These are phyloP conservation scores for Aspergillus egyptiacus DNA, from an alignment of 495 filamentous ascomycete genomes.

Conservation along the genomic window DNA sequence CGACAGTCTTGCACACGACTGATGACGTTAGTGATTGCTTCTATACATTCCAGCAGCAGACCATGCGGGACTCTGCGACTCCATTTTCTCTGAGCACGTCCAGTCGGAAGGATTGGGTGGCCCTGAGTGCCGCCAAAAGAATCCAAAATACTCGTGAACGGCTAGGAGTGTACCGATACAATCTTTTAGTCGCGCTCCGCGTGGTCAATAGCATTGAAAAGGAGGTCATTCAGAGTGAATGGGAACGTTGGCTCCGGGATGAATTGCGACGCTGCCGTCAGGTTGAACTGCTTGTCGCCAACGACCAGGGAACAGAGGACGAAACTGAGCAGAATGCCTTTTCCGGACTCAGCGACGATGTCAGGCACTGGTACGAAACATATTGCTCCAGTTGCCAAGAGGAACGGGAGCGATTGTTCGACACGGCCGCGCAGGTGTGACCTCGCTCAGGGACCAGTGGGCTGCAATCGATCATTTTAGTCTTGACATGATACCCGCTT, in stretches of 20 bases:
- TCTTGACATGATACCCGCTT: constrained; percentile 33
- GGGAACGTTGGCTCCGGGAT: constrained; percentile 79
- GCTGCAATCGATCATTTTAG: constrained; percentile 13
- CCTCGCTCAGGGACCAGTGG: constrained; percentile 3
- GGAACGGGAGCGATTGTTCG: constrained; percentile 47
- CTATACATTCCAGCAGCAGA: constrained; percentile 40
- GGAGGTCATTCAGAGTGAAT: constrained; percentile 79
- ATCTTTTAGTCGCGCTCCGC: constrained; percentile 83
- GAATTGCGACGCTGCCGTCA: constrained; percentile 65
- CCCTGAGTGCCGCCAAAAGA: constrained; percentile 56
- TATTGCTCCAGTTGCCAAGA: constrained; percentile 70
- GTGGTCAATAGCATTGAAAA: constrained; percentile 83
- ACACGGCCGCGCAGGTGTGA: constrained; percentile 19
- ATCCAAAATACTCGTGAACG: constrained; percentile 72
- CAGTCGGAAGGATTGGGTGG: constrained; percentile 35
- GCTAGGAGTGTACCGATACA: constrained; percentile 81
- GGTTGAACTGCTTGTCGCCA: constrained; percentile 47
- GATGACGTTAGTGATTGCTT: constrained; percentile 41
- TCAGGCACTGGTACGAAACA: constrained; percentile 59
- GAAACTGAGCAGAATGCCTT: constrained; percentile 26
- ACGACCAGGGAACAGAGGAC: constrained; percentile 20
- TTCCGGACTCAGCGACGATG: constrained; percentile 38
- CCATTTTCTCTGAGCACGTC: constrained; percentile 30
- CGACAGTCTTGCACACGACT: constrained; percentile 29
- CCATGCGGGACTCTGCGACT: constrained; percentile 26